Base-by-base conservation (phyloP, 257 asterid species). In the Nicotiana paniculata region DNA sequence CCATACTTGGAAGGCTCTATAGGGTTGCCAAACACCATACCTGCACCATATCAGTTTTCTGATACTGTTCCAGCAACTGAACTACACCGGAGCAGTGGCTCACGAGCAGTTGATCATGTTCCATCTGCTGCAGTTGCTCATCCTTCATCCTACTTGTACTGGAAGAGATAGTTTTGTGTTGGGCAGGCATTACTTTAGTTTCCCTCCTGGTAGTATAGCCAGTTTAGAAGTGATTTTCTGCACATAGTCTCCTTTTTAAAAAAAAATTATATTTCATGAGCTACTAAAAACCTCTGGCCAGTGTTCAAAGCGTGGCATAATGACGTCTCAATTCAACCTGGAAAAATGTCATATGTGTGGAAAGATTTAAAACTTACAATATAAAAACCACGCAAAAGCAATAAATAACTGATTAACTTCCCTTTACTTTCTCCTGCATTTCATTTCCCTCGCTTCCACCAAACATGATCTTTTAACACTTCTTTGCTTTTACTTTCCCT, bases 101-200 rank as follows among this genome's bases (percentile, higher is more conserved):
- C 72, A 30, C 21, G 46, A 65, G 72, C 43, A 28, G 35, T 62
- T 62, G 59, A 43, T 72, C 10, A n/a, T 72, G 78, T 72, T 24
- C 78, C 78, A 72, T 72, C 78, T 72, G 78, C 59, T 46, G 59
- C 78, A 33, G 12, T 46, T 72, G 59, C 78, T 21, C 59, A 43
- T 72, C 78, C 78, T 12, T 46, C 78, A 46, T 28, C 78, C 21
- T 72, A 57, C 37, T 43, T 72, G 59, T 46, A 72, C 59, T 24
- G 35, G 78, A 43, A 46, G 37, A 72, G 78, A 72, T 72, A 72
- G 37, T 46, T 72, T 46, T 72, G 92, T 5, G 83, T 92, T 6
- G 59, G 59, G 21, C 37, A 21, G 59, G 37, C 59, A 72, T 72
- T 43, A 15, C 51, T 72, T 46, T 46, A 46, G 24, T 72, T 72